Evolutionary conservation across 116 monocot species (phyloP).

Genomic region (Cymodocea nodosa): DNA sequence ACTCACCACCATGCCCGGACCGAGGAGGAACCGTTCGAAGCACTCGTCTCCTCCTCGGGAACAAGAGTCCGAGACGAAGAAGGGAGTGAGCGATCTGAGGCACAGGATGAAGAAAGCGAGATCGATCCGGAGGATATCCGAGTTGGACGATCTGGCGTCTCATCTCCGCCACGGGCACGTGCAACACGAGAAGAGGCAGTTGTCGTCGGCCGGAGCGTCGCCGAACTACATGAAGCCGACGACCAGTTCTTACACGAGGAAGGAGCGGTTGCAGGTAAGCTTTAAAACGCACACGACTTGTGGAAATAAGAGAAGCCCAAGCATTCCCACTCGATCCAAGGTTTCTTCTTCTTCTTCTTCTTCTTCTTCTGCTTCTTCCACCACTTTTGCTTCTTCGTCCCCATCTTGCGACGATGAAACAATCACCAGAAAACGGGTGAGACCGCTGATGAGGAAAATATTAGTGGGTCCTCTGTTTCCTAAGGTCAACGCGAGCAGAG

Average conservation of each 20-base stretch:
- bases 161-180: not conserved
- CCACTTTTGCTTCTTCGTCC: not conserved
- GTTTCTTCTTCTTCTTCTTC: not conserved
- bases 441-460: conserved; percentile 26
- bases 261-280: conserved; percentile 18
- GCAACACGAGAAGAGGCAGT: conserved; percentile 4
- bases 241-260: conserved; percentile 44
- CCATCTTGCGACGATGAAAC: not conserved
- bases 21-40: conserved; percentile 5
- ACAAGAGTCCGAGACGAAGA: conserved; percentile 13
- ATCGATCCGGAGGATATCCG: conserved; percentile 16
- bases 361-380: not conserved
- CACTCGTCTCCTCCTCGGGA: not conserved
- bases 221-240: conserved; percentile 75
- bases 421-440: conserved; percentile 3
- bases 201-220: not conserved
- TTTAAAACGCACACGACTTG: not conserved
- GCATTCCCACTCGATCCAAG: conserved; percentile 1
- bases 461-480: conserved; percentile 2
- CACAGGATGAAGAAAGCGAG: conserved; percentile 32
- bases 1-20: not conserved
- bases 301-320: conserved; percentile 3
- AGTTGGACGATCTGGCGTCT: conserved; percentile 10
- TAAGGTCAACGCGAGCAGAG: conserved; percentile 18
- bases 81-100: conserved; percentile 20